A percentile compares a stretch with the other conserved stretches of the same genome.
These are phyloP conservation scores for Agaricus subrufescens DNA, from an alignment of 768 basidiomycete genomes.

Conservation along the genomic window DNA sequence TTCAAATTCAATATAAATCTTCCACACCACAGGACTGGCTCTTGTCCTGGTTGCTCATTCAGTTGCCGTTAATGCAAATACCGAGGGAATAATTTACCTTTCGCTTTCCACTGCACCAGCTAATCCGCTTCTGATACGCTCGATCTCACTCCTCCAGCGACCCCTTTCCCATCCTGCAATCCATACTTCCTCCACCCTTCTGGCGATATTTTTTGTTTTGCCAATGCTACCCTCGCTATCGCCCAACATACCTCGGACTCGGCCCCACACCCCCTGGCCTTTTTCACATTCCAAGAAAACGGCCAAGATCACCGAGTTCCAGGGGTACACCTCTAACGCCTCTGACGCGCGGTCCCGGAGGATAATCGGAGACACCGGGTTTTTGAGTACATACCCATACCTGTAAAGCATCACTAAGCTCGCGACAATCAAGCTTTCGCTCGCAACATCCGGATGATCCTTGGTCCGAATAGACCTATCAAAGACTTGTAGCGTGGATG, in stretches of 20 bases:
- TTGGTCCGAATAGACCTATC: slow-evolving; percentile 24
- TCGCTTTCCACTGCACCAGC: slow-evolving; percentile 59
- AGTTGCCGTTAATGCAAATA: slow-evolving; percentile 1
- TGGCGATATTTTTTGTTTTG: slow-evolving; percentile 49
- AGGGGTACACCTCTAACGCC: slow-evolving; percentile 57
- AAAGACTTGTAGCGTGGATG: slow-evolving; percentile 36
- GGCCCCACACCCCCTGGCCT: slow-evolving; percentile 77
- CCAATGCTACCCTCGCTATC: slow-evolving; percentile 29
- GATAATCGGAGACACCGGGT: slow-evolving; percentile 51
- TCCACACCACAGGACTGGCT: slow-evolving; percentile 65
- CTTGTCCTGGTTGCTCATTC: slow-evolving; percentile 45
- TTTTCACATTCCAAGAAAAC: slow-evolving; percentile 75
- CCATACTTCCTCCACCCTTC: slow-evolving; percentile 71
- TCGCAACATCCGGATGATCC: slow-evolving; percentile 21
- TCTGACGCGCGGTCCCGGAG: slow-evolving; percentile 52
- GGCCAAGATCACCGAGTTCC: slow-evolving; percentile 67
- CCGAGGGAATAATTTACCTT: slow-evolving; percentile 40
- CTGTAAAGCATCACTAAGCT: slow-evolving; percentile 58
- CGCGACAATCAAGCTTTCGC: slow-evolving; percentile 56
- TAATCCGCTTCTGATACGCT: slow-evolving; percentile 65
- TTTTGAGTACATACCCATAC: slow-evolving; percentile 48
- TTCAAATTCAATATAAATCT: slow-evolving; percentile 74
- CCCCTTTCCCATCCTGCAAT: slow-evolving; percentile 74
- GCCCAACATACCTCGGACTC: slow-evolving; percentile 53
- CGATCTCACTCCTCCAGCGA: slow-evolving; percentile 64